Evolutionary conservation across 768 basidiomycete genomes (phyloP).

Genomic region (Lentinus tigrinus): DNA sequence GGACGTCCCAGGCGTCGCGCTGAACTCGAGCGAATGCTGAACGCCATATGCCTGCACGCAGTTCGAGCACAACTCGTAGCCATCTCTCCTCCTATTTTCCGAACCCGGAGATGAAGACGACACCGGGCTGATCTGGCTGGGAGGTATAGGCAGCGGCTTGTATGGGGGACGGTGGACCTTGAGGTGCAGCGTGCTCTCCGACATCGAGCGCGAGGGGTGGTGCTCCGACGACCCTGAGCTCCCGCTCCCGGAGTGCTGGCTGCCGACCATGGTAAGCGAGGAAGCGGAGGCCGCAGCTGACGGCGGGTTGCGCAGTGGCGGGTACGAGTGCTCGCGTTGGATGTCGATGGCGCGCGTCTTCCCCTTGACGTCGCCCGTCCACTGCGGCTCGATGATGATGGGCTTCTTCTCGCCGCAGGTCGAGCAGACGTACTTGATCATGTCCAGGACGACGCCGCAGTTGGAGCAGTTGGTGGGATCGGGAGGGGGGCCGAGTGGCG

Average conservation of each 20-base stretch:
- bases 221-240: constrained; percentile 9
- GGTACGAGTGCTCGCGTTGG: constrained; percentile 22
- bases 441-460: constrained; percentile 71
- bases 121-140: neutral
- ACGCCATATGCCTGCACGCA: constrained; percentile 82
- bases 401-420: constrained; percentile 82
- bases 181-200: constrained; percentile 9
- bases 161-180: neutral
- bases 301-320: constrained; percentile 10
- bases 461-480: constrained; percentile 80
- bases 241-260: constrained; percentile 7
- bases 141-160: constrained; percentile 1
- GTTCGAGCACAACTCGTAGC: constrained; percentile 82
- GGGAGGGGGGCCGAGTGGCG: constrained; percentile 61
- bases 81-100: constrained; percentile 28
- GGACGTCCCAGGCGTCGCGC: constrained; percentile 49
- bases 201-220: constrained; percentile 9
- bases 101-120: neutral
- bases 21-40: constrained; percentile 67
- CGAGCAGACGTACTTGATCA: constrained; percentile 88
- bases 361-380: constrained; percentile 39
- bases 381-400: constrained; percentile 17
- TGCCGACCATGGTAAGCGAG: constrained; percentile 23
- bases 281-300: constrained; percentile 26
- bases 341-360: constrained; percentile 43